A percentile compares a stretch with the other conserved stretches of the same genome.
These are phyloP conservation scores for Galeopsis tetrahit DNA, from an alignment of 257 asterid genomes.

Conservation along the genomic window DNA sequence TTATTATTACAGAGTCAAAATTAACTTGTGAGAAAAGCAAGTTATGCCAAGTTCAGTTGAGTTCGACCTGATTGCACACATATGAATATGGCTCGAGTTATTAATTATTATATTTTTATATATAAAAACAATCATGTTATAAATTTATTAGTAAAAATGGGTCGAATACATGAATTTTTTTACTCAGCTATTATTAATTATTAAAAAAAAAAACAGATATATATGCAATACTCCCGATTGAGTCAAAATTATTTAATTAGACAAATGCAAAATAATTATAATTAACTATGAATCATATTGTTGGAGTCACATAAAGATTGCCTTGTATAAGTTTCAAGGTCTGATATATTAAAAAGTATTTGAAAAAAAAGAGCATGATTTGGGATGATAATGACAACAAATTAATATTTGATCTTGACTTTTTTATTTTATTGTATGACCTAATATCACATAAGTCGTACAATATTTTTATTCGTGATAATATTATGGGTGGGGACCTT, in stretches of 20 bases:
- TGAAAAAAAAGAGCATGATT: slow-evolving; percentile 37
- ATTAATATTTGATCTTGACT: slow-evolving; percentile 36
- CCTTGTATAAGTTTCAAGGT: slow-evolving; percentile 9
- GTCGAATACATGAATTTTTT: too few relatives aligned
- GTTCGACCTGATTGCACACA: background rate
- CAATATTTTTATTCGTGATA: slow-evolving; percentile 24
- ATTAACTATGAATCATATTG: background rate
- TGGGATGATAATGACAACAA: slow-evolving; percentile 36
- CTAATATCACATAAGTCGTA: slow-evolving; percentile 31
- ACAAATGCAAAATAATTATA: background rate
- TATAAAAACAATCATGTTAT: background rate
- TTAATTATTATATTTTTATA: background rate
- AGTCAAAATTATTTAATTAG: background rate
- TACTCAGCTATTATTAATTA: too few relatives aligned
- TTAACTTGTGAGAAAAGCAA: slow-evolving; percentile 20
- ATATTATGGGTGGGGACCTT: slow-evolving; percentile 37
- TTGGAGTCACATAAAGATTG: background rate
- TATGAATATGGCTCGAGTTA: background rate
- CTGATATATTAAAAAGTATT: background rate
- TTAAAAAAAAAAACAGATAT: slow-evolving; percentile 27
- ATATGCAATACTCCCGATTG: background rate
- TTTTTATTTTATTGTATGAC: background rate
- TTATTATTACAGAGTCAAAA: background rate
- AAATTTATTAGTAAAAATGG: background rate
- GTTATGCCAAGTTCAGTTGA: background rate